These are phyloP conservation scores for Hymenoscyphus fraxineus DNA, from an alignment of 2,329 filamentous ascomycete species.

Conservation along the genomic window DNA sequence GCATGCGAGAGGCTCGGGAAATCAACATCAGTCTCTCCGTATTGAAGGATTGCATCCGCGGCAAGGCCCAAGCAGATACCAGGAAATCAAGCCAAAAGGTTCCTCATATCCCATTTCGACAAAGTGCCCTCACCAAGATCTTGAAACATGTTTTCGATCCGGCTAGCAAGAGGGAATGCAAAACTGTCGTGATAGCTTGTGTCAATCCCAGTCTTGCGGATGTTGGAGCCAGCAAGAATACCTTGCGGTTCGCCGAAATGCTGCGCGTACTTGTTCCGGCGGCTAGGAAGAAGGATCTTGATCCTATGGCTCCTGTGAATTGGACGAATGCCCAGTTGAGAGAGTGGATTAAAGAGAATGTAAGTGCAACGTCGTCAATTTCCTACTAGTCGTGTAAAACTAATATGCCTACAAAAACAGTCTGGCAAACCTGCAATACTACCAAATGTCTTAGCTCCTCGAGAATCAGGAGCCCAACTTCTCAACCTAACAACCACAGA, in stretches of 20 bases:
- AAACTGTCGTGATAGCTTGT: slow-evolving; percentile 97
- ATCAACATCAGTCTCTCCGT: slow-evolving; percentile 96
- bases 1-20: slow-evolving; percentile 86
- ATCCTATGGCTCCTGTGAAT: slow-evolving; percentile 35
- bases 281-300: slow-evolving; percentile 22
- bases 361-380: slow-evolving; percentile 28
- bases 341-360: slow-evolving; percentile 41
- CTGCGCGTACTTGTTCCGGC: slow-evolving; percentile 39
- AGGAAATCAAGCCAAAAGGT: slow-evolving; percentile 44
- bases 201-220: slow-evolving; percentile 92
- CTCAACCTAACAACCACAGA: slow-evolving; percentile 40
- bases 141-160: slow-evolving; percentile 88
- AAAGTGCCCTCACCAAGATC: slow-evolving; percentile 75
- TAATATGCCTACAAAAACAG: slow-evolving; percentile 27
- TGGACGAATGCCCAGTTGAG: slow-evolving; percentile 41
- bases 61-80: slow-evolving; percentile 52
- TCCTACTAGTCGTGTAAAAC: background rate
- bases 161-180: slow-evolving; percentile 65
- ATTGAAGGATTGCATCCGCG: slow-evolving; percentile 51
- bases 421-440: slow-evolving; percentile 39
- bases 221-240: slow-evolving; percentile 77
- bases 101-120: slow-evolving; percentile 82
- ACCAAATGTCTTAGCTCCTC: slow-evolving; percentile 37
- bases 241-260: slow-evolving; percentile 83
- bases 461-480: slow-evolving; percentile 41